Evolutionary conservation across 2,329 filamentous ascomycete species (phyloP).

Genomic region (Coniella lustricola): DNA sequence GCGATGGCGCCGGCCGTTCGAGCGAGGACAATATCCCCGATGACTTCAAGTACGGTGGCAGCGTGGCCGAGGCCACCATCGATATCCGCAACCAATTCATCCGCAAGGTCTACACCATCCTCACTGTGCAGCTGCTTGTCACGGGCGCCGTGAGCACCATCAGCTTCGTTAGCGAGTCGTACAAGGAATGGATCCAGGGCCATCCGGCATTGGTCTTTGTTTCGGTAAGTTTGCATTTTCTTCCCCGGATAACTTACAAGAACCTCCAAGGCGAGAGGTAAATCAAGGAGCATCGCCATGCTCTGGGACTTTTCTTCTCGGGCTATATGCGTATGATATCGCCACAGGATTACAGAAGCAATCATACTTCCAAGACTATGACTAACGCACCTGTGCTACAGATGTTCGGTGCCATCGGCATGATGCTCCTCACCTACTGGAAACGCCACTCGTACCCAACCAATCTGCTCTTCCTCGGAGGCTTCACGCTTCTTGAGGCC

Average conservation of each 20-base stretch:
- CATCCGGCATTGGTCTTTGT: constrained; percentile 80
- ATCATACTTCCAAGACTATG: too few species aligned
- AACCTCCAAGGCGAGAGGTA: too few species aligned
- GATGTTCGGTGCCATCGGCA: constrained; percentile 73
- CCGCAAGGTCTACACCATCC: constrained; percentile 94
- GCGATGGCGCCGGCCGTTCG: constrained; percentile 59
- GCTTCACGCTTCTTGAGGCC: constrained; percentile 86
- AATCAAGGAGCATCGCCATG: too few species aligned
- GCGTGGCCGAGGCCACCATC: constrained; percentile 85
- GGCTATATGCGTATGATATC: too few species aligned
- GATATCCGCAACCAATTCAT: constrained; percentile 97
- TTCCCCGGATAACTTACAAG: too few species aligned
- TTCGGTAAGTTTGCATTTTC: constrained; percentile 46
- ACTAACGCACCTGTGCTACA: constrained; percentile 24
- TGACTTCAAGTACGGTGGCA: constrained; percentile 98
- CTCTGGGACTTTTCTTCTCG: too few species aligned
- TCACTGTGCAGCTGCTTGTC: constrained; percentile 87
- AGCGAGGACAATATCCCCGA: constrained; percentile 80
- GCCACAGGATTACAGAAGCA: too few species aligned
- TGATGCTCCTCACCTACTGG: constrained; percentile 87
- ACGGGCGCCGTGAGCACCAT: constrained; percentile 75
- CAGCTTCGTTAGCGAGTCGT: constrained; percentile 75
- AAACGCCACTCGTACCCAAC: constrained; percentile 93
- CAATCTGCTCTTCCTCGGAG: constrained; percentile 85
- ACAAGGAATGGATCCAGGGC: constrained; percentile 80